Evolutionary conservation across 495 filamentous ascomycete genomes (phyloP), one percentile per base, ranked within the genome.

Genomic region (Jackrogersella minutella): DNA sequence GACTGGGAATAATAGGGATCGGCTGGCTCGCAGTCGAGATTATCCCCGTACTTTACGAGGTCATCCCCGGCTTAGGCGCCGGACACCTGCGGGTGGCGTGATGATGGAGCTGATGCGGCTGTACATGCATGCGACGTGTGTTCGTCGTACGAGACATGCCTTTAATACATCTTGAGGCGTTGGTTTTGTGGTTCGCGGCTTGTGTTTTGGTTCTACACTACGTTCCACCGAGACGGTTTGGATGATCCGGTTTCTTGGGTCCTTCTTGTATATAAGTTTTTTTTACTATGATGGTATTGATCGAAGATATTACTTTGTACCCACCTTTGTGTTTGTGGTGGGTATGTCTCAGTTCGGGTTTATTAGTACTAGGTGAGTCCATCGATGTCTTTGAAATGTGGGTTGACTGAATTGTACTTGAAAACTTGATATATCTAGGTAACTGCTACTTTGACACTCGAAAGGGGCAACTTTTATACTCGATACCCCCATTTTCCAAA

Each of bases 21-120:
- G 90, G 82, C 19, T 90, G 87, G 88, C 80, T 90, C 36, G 88
- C 87, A 6, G 87, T 91, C 16, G 90, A 91, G 70, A 81, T 83
- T 13, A 83, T 85, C 51, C 88, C 88, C 1, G 73, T 91, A n/a
- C 67, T 91, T 11, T 90, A 91, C 68, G 84, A 90, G 69, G 16
- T 83, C 14, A 75, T 88, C 39, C 72, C 72, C 37, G 88, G 88
- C 13, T 78, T 91, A 24, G 88, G 86, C 44, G 64, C 70, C 54
- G 64, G 72, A 24, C 70, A 74, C 54, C 61, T 74, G 30, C 66
- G 66, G 19, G 43, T 69, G 22, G 63, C 61, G 51, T 74, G 58
- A 72, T 37, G 30, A 13, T 39, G 21, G 11, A 14, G 11, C 9
- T 9, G 34, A 8, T 21, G 9, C 33, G 43, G 16, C 17, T 58